Conservation (phyloP, 352 stramenopile genomes). For the Globisporangium echinulatum region DNA sequence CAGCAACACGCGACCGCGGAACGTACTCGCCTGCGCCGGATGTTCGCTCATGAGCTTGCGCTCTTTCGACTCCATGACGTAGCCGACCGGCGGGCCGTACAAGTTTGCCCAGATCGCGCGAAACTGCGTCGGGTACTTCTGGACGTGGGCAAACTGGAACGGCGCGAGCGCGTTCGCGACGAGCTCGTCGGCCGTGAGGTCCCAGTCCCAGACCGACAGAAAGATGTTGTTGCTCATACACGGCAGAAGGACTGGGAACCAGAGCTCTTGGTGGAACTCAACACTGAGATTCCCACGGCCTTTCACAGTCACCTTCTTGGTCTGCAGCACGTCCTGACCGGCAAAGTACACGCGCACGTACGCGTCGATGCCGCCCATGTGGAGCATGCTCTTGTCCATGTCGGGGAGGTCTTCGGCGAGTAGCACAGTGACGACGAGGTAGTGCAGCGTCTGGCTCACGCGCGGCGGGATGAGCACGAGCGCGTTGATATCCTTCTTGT, state of each 20-base stretch:
- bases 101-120: slow-evolving; percentile 69
- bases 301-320: slow-evolving; percentile 60
- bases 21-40: slow-evolving; percentile 59
- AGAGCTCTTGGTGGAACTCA: slow-evolving; percentile 77
- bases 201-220: slow-evolving; percentile 81
- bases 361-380: slow-evolving; percentile 67
- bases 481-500: slow-evolving; percentile 63
- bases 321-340: slow-evolving; percentile 62
- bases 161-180: slow-evolving; percentile 57
- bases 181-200: slow-evolving; percentile 61
- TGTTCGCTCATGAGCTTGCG: slow-evolving; percentile 57
- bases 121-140: slow-evolving; percentile 50
- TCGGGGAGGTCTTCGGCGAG: slow-evolving; percentile 71
- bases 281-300: slow-evolving; percentile 37
- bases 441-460: slow-evolving; percentile 60
- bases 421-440: slow-evolving; percentile 77
- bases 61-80: slow-evolving; percentile 31
- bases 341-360: slow-evolving; percentile 77
- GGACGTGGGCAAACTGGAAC: slow-evolving; percentile 72
- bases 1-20: slow-evolving; percentile 67
- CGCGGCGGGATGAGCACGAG: slow-evolving; percentile 79
- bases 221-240: slow-evolving; percentile 81
- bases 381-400: slow-evolving; percentile 76
- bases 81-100: slow-evolving; percentile 72
- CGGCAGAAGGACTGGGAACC: slow-evolving; percentile 78